Evolutionary conservation across 371 early-diverging fungal species (phyloP), one percentile per base, ranked within the genome.

Genomic region (Apophysomyces elegans): DNA sequence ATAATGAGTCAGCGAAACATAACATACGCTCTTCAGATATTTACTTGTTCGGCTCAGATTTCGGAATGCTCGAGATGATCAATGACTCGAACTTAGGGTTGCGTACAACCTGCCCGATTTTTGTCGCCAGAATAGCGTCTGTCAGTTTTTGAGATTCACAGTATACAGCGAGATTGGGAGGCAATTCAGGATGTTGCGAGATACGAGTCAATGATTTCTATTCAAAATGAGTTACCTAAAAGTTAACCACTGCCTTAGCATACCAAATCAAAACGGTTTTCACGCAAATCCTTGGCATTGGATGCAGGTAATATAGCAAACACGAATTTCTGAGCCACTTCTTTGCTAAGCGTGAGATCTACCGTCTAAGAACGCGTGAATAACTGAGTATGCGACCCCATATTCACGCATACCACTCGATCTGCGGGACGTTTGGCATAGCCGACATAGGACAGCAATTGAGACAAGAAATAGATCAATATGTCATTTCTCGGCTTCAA

Each of bases 181-280:
- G 71, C 37, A 82, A 37, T 18, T 65, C 38, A 44, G 61, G 39
- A 6, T 63, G 35, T 32, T 69, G 59, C 5, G 70, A 66, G 13
- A 67, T 43, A n/a, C 67, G 66, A 13, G 75, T 67, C 45, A 75
- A 63, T 39, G 63, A 64, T 64, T 64, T 69, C 74, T 74, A 66
- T 12, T 57, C 26, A 54, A 16, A 56, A 26, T 44, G 36, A 35
- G 3, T 37, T 37, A 46, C 14, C 37, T 8, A 16, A 50, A 16
- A 46, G 44, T 45, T 2, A 26, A 26, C 14, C 35, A 16, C 35
- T 32, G 0, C 36, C 21, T 16, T n/a, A 26, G 9, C 67, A 58
- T 82, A 82, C 83, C 74, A 91, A 74, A 76, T 93, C 93, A 74
- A 84, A 92, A 16, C 93, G 84, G 21, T 73, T 75, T 43, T 88